Base-by-base conservation (phyloP, 169 alveolate species). In the Besnoitia besnoiti region DNA sequence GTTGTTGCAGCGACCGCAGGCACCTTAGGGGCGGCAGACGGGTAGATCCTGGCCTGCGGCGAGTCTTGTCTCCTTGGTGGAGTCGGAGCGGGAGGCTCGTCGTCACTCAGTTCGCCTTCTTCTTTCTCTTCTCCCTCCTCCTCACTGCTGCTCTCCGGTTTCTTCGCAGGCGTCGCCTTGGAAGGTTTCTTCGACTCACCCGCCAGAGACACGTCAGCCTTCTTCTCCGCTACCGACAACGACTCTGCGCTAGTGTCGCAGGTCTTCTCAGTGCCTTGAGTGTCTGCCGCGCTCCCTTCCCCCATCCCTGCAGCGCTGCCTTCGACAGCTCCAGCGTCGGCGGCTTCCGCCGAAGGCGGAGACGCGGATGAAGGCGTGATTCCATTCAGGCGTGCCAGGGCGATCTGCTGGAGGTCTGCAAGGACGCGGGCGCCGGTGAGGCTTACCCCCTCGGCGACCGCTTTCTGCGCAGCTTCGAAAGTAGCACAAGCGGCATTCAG, bases 31-130 rank as follows among this genome's bases (percentile, higher is more conserved):
- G n/a, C n/a, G n/a, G n/a, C n/a, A n/a, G n/a, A n/a, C n/a, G n/a
- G n/a, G n/a, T n/a, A n/a, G n/a, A n/a, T n/a, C n/a, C n/a, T n/a
- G n/a, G n/a, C n/a, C n/a, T n/a, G n/a, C n/a, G n/a, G n/a, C n/a
- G n/a, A n/a, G n/a, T 51, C 67, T 51, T 51, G 14, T 51, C 67
- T 51, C n/a, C 67, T 51, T 24, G 14, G 67, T 73, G 27, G 82
- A 14, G 44, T 73, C 82, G 82, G 39, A 24, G 40, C 44, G 4
- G 46, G 0, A 4, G 82, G 47, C n/a, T 37, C 82, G 21, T 73
- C 82, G n/a, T 73, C 82, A n/a, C 82, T 73, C 39, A 73, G 82
- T 30, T 73, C 82, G 27, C 82, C 87, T 27, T 77, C 87, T 39
- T 77, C 87, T 24, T 77, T 42, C 47, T 77, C 87, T 35, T 77